These are phyloP conservation scores for Elaeis oleifera DNA, from an alignment of 202 grass and related monocot species.

Conservation along the genomic window DNA sequence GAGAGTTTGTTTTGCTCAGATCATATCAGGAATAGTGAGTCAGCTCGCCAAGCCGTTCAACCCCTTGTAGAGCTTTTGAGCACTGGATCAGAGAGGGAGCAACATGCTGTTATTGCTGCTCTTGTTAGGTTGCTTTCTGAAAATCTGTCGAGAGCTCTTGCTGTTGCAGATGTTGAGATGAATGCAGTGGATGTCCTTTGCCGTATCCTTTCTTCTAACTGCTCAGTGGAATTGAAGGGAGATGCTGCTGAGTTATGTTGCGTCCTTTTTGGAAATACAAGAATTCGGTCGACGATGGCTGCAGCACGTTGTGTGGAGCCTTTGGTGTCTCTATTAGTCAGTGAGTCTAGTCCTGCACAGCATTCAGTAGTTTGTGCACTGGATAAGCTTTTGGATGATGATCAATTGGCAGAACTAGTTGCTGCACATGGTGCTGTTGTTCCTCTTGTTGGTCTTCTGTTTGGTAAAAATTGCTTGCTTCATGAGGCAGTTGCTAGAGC, in stretches of 20 bases:
- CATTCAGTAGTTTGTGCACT: conserved; percentile 94
- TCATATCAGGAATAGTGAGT: conserved; percentile 91
- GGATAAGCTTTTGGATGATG: conserved; percentile 95
- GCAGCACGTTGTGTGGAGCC: conserved; percentile 94
- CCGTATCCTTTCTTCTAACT: conserved; percentile 85
- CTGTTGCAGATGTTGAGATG: conserved; percentile 99
- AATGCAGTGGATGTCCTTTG: conserved; percentile 96
- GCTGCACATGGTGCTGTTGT: conserved; percentile 86
- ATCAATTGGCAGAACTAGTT: conserved; percentile 89
- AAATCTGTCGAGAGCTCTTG: conserved; percentile 93
- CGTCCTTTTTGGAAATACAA: conserved; percentile 92
- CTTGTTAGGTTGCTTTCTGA: conserved; percentile 88
- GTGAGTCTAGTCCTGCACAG: conserved; percentile 77
- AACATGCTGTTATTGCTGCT: conserved; percentile 97
- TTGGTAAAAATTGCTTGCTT: conserved; percentile 84
- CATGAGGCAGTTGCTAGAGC: conserved; percentile 91
- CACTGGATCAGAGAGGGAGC: conserved; percentile 96
- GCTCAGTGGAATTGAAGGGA: conserved; percentile 86
- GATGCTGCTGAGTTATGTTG: conserved; percentile 93
- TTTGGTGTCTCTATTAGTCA: conserved; percentile 79
- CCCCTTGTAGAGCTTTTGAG: conserved; percentile 98
- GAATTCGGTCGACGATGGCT: conserved; percentile 93
- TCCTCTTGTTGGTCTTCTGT: conserved; percentile 97
- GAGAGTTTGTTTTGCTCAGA: conserved; percentile 96
- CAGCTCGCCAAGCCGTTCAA: conserved; percentile 86